Conservation (phyloP, 441 rosid genomes). For the Isatis lusitanica region DNA sequence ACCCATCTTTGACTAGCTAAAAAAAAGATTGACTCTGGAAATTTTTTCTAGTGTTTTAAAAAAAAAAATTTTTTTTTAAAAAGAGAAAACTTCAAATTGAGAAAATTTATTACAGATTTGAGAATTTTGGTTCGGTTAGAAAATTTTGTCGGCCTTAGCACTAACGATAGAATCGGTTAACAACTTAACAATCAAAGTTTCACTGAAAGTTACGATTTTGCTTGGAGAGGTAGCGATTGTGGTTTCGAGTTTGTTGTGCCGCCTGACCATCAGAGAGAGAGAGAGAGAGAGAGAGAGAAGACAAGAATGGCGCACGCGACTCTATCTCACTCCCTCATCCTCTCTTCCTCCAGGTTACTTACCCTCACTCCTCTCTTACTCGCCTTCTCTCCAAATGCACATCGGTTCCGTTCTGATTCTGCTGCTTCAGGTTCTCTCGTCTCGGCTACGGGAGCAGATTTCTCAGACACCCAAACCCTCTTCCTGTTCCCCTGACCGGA, state of each 20-base stretch:
- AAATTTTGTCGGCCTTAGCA: too few species aligned
- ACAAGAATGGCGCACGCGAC: constrained; percentile 46
- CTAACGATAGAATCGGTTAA: too few species aligned
- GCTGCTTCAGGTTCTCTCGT: constrained; percentile 28
- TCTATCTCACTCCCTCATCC: constrained; percentile 56
- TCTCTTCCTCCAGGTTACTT: constrained; percentile 50
- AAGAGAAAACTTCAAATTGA: too few species aligned
- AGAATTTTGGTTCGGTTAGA: too few species aligned
- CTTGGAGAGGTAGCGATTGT: neutral
- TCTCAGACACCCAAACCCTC: constrained; percentile 33
- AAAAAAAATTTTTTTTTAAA: too few species aligned
- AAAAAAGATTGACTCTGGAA: too few species aligned
- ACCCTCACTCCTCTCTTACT: neutral
- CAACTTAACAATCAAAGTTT: too few species aligned
- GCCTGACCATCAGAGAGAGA: neutral
- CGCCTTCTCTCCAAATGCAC: neutral
- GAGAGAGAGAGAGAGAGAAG: neutral
- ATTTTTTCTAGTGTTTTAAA: too few species aligned
- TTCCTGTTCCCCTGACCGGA: constrained; percentile 17
- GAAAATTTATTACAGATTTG: too few species aligned
- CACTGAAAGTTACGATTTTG: too few species aligned
- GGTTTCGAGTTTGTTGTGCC: neutral
- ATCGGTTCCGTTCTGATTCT: neutral
- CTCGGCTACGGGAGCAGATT: neutral
- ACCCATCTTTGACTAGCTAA: too few species aligned